phyloP scores from a whole-genome alignment of 2,329 filamentous ascomycete species.

The Penicillium rolfsii region DNA sequence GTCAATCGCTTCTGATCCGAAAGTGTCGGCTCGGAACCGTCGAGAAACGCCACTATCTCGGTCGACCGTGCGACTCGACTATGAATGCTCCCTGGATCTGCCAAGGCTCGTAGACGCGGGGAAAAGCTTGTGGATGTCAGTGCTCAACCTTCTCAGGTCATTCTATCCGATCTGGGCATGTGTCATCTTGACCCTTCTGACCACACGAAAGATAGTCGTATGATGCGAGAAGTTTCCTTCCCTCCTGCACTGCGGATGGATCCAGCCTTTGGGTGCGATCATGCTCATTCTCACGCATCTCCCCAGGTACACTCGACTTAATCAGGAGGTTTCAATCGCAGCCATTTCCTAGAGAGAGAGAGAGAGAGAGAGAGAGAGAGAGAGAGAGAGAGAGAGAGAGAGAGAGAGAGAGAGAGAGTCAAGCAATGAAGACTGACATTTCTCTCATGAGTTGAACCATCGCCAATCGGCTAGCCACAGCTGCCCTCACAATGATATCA shows the following conservation, averaged over 20 bases:
- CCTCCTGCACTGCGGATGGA: neutral
- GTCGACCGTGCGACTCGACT: neutral
- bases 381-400: neutral
- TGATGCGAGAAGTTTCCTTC: neutral
- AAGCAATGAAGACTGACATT: neutral
- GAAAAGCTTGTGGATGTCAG: neutral
- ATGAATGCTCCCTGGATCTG: neutral
- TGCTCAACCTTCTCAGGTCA: neutral
- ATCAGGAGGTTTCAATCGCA: neutral
- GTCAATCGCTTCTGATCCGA: slow-evolving; percentile 2
- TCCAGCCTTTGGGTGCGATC: neutral
- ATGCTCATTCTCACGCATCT: neutral
- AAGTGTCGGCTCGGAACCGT: slow-evolving; percentile 3
- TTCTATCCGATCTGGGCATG: too few species aligned
- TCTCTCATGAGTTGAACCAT: neutral
- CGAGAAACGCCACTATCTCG: neutral
- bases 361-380: neutral
- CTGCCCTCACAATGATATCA: slow-evolving; percentile 20
- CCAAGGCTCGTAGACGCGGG: neutral
- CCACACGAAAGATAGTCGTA: neutral
- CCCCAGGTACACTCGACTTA: neutral
- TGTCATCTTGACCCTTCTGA: neutral
- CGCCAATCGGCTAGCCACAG: slow-evolving; percentile 8
- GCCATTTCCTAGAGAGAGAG: neutral
- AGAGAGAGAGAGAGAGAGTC: neutral